A percentile compares a stretch with the other conserved stretches of the same genome.
phyloP scores from a whole-genome alignment of 441 rosid species.

The Macaranga tanarius region DNA sequence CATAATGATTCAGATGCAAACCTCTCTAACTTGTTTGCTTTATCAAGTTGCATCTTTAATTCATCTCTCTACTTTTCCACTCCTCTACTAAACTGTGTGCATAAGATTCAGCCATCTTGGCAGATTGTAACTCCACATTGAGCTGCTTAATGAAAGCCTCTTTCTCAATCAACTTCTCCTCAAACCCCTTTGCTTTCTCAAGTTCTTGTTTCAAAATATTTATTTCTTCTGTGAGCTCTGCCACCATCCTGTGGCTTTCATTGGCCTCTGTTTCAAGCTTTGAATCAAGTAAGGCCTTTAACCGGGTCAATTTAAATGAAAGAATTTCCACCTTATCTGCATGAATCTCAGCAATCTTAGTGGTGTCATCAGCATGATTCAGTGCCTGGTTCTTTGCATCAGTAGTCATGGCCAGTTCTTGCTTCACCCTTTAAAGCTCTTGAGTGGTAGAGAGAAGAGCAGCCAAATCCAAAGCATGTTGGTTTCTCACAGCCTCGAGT shows the following conservation, averaged over 20 bases:
- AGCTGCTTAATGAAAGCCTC: conserved; percentile 71
- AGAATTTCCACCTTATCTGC: conserved; percentile 75
- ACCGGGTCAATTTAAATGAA: conserved; percentile 55
- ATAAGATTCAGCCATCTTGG: conserved; percentile 78
- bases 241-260: conserved; percentile 45
- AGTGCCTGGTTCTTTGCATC: conserved; percentile 86
- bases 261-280: conserved; percentile 52
- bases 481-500: conserved; percentile 69
- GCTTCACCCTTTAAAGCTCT: conserved; percentile 67
- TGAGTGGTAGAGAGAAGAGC: conserved; percentile 68
- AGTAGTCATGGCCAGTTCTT: conserved; percentile 63
- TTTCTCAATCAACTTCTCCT: conserved; percentile 52
- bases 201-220: conserved; percentile 54
- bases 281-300: conserved; percentile 66
- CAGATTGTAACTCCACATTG: conserved; percentile 75
- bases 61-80: conserved; percentile 60
- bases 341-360: conserved; percentile 82
- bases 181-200: conserved; percentile 44
- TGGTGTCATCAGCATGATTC: conserved; percentile 76
- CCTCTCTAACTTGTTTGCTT: conserved; percentile 63
- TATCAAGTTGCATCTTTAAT: conserved; percentile 51
- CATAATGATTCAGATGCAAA: conserved; percentile 75
- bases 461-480: conserved; percentile 75
- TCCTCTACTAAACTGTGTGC: conserved; percentile 61
- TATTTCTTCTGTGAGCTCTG: conserved; percentile 56